Conservation (phyloP, 2,329 filamentous ascomycete species). For the Thielaviopsis populi region DNA sequence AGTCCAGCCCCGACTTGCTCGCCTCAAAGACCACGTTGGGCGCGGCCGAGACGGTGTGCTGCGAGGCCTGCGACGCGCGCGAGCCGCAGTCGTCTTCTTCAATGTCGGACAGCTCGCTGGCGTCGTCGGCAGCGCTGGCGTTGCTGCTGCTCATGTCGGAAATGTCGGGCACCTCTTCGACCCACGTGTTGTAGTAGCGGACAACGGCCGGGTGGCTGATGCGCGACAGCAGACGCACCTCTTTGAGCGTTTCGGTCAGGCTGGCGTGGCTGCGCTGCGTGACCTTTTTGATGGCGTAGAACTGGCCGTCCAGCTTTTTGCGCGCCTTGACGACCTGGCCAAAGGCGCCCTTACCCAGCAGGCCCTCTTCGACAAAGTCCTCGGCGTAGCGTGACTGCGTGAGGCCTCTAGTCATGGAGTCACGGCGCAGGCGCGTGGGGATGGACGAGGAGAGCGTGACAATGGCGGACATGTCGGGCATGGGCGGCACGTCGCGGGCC, state of each 20-base stretch:
- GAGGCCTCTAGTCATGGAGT: slow-evolving; percentile 41
- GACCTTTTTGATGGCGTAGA: slow-evolving; percentile 96
- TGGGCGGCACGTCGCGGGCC: slow-evolving; percentile 29
- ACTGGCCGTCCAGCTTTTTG: slow-evolving; percentile 82
- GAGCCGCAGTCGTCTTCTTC: slow-evolving; percentile 24
- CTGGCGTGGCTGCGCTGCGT: slow-evolving; percentile 57
- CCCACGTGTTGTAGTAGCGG: slow-evolving; percentile 90
- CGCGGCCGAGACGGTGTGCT: slow-evolving; percentile 23
- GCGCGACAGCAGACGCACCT: slow-evolving; percentile 78
- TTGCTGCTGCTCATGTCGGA: slow-evolving; percentile 33
- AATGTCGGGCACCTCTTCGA: slow-evolving; percentile 49
- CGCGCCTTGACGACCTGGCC: slow-evolving; percentile 91
- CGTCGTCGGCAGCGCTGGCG: slow-evolving; percentile 38
- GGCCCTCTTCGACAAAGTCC: slow-evolving; percentile 81
- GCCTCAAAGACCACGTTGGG: slow-evolving; percentile 35
- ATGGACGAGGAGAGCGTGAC: slow-evolving; percentile 24
- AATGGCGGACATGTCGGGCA: slow-evolving; percentile 17
- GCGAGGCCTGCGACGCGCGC: slow-evolving; percentile 18
- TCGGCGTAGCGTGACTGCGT: slow-evolving; percentile 58
- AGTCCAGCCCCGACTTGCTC: slow-evolving; percentile 65
- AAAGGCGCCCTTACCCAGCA: slow-evolving; percentile 84
- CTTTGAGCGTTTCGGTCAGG: slow-evolving; percentile 67
- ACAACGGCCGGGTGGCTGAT: slow-evolving; percentile 79
- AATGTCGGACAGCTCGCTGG: slow-evolving; percentile 28
- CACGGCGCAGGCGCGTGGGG: slow-evolving; percentile 40